Conservation (phyloP, 257 asterid species). For the Primulina tabacum region DNA sequence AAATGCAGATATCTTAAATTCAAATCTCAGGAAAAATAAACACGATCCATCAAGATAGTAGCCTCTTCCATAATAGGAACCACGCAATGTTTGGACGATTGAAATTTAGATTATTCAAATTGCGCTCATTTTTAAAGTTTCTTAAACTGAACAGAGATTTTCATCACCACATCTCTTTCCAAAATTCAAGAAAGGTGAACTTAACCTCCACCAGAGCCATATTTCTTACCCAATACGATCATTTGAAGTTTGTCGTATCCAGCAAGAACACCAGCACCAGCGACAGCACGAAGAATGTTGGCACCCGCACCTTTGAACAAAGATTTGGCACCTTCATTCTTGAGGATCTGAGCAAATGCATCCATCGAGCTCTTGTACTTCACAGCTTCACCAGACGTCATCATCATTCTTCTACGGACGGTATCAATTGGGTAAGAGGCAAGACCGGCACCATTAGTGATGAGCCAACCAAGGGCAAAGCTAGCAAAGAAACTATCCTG, state of each 20-base stretch:
- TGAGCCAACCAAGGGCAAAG: not conserved
- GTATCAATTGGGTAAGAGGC: not conserved
- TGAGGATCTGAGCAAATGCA: not conserved
- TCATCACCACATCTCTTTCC: slow-evolving; percentile 7
- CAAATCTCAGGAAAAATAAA: not conserved
- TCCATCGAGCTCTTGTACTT: not conserved
- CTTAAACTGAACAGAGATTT: slow-evolving; percentile 1
- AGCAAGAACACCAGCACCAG: not conserved
- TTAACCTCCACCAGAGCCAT: not conserved
- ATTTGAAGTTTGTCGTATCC: not conserved
- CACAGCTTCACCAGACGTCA: not conserved
- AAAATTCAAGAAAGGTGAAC: not conserved
- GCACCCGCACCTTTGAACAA: not conserved
- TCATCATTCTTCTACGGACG: not conserved
- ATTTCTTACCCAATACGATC: not conserved
- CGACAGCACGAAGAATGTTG: not conserved
- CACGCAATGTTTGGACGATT: too few relatives aligned
- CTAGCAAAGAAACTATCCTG: not conserved
- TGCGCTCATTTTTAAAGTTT: slow-evolving; percentile 2
- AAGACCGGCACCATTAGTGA: not conserved
- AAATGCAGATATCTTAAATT: not conserved
- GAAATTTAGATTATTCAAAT: too few relatives aligned
- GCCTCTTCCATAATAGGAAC: not conserved
- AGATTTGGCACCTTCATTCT: not conserved
- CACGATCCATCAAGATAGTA: not conserved